Percentiles rank a stretch among this genome's conserved stretches.
These are phyloP conservation scores for Pterocarpus macrocarpus DNA, from an alignment of 306 rosid species.

Conservation along the genomic window DNA sequence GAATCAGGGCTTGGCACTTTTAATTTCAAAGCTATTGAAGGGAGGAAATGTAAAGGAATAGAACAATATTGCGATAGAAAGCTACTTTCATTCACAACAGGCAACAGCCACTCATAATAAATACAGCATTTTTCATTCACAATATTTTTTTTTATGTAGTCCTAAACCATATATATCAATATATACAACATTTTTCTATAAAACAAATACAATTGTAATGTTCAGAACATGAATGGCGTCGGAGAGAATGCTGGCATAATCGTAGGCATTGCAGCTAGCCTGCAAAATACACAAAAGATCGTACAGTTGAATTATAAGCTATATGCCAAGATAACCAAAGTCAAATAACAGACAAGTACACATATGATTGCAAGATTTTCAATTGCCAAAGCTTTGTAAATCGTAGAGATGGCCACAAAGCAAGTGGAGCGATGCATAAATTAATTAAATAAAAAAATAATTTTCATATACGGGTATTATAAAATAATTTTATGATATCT, in stretches of 20 bases:
- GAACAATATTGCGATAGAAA: not conserved
- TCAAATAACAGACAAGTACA: not conserved
- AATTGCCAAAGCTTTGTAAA: no score
- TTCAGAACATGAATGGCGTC: slow-evolving; percentile 68
- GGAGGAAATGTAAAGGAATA: not conserved
- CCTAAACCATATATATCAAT: not conserved
- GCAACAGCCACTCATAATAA: not conserved
- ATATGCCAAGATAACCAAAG: not conserved
- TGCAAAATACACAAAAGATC: slow-evolving; percentile 31
- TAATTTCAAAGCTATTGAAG: not conserved
- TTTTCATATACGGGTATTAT: no score
- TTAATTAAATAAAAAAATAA: no score
- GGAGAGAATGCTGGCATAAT: slow-evolving; percentile 64
- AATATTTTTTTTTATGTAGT: not conserved
- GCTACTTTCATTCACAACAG: slow-evolving; percentile 18
- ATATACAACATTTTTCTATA: slow-evolving; percentile 7
- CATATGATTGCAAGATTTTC: not conserved
- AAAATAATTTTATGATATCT: no score
- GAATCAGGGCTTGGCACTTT: not conserved
- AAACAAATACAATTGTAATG: not conserved
- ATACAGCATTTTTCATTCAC: not conserved
- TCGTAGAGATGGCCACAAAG: no score
- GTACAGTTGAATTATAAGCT: not conserved
- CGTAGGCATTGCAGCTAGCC: slow-evolving; percentile 47
- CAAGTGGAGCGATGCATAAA: no score